Evolutionary conservation across 2,329 filamentous ascomycete genomes (phyloP), one percentile per base, ranked within the genome.

Genomic region (Fusarium tuaranense): DNA sequence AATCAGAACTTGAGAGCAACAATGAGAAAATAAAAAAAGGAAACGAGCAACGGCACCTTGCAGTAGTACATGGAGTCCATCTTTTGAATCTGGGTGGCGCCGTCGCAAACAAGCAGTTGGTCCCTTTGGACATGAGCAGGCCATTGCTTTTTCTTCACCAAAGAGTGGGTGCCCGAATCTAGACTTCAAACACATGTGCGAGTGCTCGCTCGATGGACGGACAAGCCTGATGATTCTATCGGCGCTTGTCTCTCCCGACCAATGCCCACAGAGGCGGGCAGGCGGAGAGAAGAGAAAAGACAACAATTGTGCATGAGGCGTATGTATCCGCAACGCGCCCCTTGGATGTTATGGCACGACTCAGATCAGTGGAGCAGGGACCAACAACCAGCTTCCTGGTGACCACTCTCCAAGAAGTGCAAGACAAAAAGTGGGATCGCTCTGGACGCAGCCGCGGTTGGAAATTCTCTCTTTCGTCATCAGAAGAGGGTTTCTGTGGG

Each of bases 221-320:
- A 30, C 41, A 22, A 68, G 41, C 57, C 48, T 58, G 59, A 34
- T 65, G 48, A 60, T 20, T 10, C 51, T 36, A 25, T 62, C 36
- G 39, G 53, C 27, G 30, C 27, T 46, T 60, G 68, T 58, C 63
- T 25, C 30, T 68, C 64, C 48, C 46, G 51, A 18, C 55, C 39
- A 63, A 59, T 63, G 58, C 38, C 61, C 62, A 66, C 59, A 65
- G 65, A 69, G 51, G 34, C 58, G 69, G 58, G 65, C 73, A 72
- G 55, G 66, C 71, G 48, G 76, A 75, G 76, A 59, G 70, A 78
- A 78, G 76, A 72, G 74, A 70, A 60, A 77, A 53, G 27, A 77
- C 70, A 65, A 57, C 51, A 74, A 46, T 51, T 62, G 69, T 66
- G 61, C 69, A 53, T 65, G 53, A 69, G 61, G 71, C 53, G 65